These are phyloP conservation scores for Orbilia oligospora DNA, from an alignment of 2,329 filamentous ascomycete species.

Conservation along the genomic window DNA sequence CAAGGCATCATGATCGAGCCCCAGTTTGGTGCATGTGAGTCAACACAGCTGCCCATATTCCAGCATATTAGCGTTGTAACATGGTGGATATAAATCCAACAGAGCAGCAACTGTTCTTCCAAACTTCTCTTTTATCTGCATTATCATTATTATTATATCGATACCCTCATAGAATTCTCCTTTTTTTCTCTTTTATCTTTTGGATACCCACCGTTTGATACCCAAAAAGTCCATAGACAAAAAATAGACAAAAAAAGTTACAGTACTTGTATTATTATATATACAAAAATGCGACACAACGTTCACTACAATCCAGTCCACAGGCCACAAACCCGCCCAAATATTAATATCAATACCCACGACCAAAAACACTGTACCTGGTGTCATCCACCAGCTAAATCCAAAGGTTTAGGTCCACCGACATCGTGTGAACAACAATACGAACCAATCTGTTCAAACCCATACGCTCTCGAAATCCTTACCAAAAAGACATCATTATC, in stretches of 20 bases:
- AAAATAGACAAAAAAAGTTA: neutral
- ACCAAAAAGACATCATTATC: slow-evolving; percentile 4
- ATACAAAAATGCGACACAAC: slow-evolving; percentile 38
- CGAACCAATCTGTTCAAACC: slow-evolving; percentile 22
- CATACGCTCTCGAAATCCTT: slow-evolving; percentile 15
- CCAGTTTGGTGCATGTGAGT: too few species aligned
- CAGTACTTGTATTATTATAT: too few species aligned
- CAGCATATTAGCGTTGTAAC: neutral
- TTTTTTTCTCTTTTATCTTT: too few species aligned
- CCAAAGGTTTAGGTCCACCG: too few species aligned
- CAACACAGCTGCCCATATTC: neutral
- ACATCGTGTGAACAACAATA: slow-evolving; percentile 15
- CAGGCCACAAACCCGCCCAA: slow-evolving; percentile 17
- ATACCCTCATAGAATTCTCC: too few species aligned
- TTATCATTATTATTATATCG: too few species aligned
- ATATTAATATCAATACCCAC: neutral
- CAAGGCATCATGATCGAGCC: too few species aligned
- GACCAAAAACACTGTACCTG: neutral
- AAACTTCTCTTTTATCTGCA: too few species aligned
- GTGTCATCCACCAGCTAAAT: neutral
- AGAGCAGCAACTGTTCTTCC: too few species aligned
- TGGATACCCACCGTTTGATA: neutral
- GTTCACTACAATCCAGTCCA: slow-evolving; percentile 28
- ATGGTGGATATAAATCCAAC: neutral
- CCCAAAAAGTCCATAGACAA: neutral